These are phyloP conservation scores for Aspergillus cristatus DNA, from an alignment of 495 filamentous ascomycete species.

Conservation along the genomic window DNA sequence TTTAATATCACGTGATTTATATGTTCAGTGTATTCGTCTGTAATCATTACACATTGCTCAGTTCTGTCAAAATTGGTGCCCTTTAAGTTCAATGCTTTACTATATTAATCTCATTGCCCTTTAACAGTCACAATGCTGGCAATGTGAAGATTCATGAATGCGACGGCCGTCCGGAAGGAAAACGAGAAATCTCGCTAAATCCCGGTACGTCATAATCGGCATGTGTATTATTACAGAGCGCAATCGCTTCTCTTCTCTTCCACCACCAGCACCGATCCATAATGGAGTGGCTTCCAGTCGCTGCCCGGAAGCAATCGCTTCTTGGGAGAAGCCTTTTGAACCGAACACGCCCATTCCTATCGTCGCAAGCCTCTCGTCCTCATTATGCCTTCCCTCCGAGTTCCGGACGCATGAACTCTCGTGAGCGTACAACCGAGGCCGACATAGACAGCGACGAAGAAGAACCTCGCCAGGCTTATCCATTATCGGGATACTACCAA, in stretches of 20 bases:
- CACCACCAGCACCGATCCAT: conserved; percentile 3
- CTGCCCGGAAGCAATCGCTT: conserved; percentile 13
- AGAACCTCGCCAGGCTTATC: conserved; percentile 22
- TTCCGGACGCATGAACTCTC: conserved; percentile 16
- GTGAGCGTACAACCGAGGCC: conserved; percentile 6
- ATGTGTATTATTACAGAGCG: conserved; percentile 3
- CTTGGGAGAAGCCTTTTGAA: conserved; percentile 1
- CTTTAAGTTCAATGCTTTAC: too few relatives aligned
- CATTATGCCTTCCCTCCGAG: conserved; percentile 15
- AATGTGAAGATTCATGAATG: too few relatives aligned
- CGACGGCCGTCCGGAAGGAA: too few relatives aligned
- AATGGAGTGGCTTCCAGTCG: conserved; percentile 23
- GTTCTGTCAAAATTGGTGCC: too few relatives aligned
- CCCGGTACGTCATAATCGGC: conserved; percentile 19
- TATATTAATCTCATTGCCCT: too few relatives aligned
- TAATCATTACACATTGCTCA: too few relatives aligned
- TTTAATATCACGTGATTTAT: too few relatives aligned
- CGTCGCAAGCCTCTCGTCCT: neutral
- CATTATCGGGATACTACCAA: conserved; percentile 35
- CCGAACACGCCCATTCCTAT: too few relatives aligned
- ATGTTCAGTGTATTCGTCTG: too few relatives aligned
- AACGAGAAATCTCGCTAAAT: too few relatives aligned
- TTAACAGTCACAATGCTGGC: too few relatives aligned
- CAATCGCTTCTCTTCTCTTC: conserved; percentile 5
- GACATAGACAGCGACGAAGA: conserved; percentile 1